A percentile compares a stretch with the other conserved stretches of the same genome.
Conservation (phyloP, 2,329 filamentous ascomycete species). For the Penicillium olsonii region DNA sequence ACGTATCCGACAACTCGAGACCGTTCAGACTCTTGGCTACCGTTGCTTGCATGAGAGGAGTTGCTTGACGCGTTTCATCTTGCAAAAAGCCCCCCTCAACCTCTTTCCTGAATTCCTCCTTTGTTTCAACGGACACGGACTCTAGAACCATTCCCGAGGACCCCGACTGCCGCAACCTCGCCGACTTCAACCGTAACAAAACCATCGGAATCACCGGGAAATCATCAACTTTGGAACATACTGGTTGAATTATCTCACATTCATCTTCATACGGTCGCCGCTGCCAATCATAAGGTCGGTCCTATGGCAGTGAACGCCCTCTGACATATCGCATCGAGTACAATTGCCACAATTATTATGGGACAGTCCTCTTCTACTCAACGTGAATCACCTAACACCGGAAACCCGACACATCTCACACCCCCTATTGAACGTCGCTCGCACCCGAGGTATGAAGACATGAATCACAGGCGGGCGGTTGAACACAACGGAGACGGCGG, state of each 20-base stretch:
- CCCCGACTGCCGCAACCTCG: slow-evolving; percentile 1
- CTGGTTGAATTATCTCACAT: not conserved
- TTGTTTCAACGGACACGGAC: slow-evolving; percentile 14
- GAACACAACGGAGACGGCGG: slow-evolving; percentile 29
- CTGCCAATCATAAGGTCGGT: slow-evolving; percentile 9
- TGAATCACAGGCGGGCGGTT: slow-evolving; percentile 33
- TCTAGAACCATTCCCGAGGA: slow-evolving; percentile 2
- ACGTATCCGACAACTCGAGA: slow-evolving; percentile 13
- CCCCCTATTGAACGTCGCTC: slow-evolving; percentile 22
- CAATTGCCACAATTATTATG: slow-evolving; percentile 37
- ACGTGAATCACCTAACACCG: slow-evolving; percentile 35
- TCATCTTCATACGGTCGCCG: slow-evolving; percentile 12
- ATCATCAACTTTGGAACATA: too few relatives aligned
- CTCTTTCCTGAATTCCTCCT: slow-evolving; percentile 4
- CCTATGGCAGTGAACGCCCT: slow-evolving; percentile 33
- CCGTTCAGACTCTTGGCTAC: slow-evolving; percentile 14
- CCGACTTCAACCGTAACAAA: not conserved
- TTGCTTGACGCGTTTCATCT: slow-evolving; percentile 7
- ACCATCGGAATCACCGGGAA: not conserved
- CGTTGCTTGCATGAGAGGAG: slow-evolving; percentile 10
- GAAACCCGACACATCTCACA: slow-evolving; percentile 23
- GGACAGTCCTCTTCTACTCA: slow-evolving; percentile 47
- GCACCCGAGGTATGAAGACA: slow-evolving; percentile 36
- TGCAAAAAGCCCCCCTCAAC: not conserved
- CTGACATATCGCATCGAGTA: slow-evolving; percentile 24